These are phyloP conservation scores for Mycena vitilis DNA, from an alignment of 768 basidiomycete genomes.

Conservation along the genomic window DNA sequence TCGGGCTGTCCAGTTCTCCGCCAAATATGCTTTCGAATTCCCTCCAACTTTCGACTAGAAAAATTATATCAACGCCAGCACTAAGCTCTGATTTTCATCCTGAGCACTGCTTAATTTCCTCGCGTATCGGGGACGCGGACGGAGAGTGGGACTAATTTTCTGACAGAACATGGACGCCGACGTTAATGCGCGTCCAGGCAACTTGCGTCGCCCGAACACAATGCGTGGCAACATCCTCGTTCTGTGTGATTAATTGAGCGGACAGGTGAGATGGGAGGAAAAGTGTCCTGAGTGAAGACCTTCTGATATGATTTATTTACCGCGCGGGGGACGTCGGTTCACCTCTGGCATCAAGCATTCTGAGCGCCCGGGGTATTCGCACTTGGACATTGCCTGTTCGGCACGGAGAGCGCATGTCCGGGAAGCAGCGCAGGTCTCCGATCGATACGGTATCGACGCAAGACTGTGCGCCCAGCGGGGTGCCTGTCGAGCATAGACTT, in stretches of 20 bases:
- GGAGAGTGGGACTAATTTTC: slow-evolving; percentile 24
- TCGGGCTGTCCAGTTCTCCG: slow-evolving; percentile 18
- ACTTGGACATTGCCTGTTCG: slow-evolving; percentile 21
- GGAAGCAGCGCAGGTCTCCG: slow-evolving; percentile 17
- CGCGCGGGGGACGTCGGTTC: slow-evolving; percentile 17
- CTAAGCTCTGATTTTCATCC: slow-evolving; percentile 28
- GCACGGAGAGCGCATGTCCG: slow-evolving; percentile 26
- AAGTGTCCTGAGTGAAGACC: slow-evolving; percentile 12
- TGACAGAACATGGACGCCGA: slow-evolving; percentile 30
- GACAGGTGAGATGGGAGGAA: slow-evolving; percentile 18
- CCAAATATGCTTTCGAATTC: slow-evolving; percentile 30
- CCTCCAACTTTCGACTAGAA: slow-evolving; percentile 26
- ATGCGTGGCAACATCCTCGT: slow-evolving; percentile 17
- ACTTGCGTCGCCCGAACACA: neutral
- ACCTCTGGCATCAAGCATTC: slow-evolving; percentile 9
- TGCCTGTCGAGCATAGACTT: slow-evolving; percentile 29
- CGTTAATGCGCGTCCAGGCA: slow-evolving; percentile 11
- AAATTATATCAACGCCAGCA: slow-evolving; percentile 18
- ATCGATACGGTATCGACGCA: slow-evolving; percentile 28
- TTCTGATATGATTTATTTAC: slow-evolving; percentile 31
- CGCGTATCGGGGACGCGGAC: slow-evolving; percentile 28
- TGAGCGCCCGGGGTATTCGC: slow-evolving; percentile 22
- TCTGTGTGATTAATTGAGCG: slow-evolving; percentile 11
- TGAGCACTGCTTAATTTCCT: slow-evolving; percentile 33
- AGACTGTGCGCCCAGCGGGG: slow-evolving; percentile 15